Percentiles rank a stretch among this genome's conserved stretches.
phyloP scores from a whole-genome alignment of 2,329 filamentous ascomycete species.

The Stromatinia cepivora region DNA sequence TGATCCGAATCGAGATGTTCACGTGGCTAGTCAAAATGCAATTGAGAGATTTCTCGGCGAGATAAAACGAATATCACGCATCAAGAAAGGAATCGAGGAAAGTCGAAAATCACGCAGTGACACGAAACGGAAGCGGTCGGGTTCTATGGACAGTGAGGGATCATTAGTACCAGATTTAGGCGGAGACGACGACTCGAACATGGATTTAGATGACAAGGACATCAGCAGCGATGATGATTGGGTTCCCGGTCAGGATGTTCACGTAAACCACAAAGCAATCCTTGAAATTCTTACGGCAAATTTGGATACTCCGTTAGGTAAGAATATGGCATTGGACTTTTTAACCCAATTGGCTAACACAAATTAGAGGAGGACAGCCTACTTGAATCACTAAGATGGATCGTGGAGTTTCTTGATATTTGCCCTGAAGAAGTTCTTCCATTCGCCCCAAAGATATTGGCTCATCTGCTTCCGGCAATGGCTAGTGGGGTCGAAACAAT shows the following conservation, averaged over 20 bases:
- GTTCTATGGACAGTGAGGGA: constrained; percentile 66
- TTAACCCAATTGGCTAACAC: constrained; percentile 26
- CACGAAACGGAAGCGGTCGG: constrained; percentile 67
- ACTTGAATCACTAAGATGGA: constrained; percentile 88
- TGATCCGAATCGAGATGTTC: constrained; percentile 90
- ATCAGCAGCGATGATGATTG: constrained; percentile 82
- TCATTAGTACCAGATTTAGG: constrained; percentile 56
- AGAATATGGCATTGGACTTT: constrained; percentile 28
- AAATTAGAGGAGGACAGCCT: constrained; percentile 81
- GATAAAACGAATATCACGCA: constrained; percentile 88
- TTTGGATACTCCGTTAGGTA: constrained; percentile 78
- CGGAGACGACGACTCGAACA: constrained; percentile 59
- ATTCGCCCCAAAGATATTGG: constrained; percentile 89
- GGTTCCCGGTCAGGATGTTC: constrained; percentile 95
- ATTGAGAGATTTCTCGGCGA: constrained; percentile 89
- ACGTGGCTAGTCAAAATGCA: constrained; percentile 84
- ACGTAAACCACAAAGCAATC: constrained; percentile 89
- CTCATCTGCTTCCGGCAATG: constrained; percentile 90
- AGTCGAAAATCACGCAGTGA: constrained; percentile 67
- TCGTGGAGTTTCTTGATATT: constrained; percentile 94
- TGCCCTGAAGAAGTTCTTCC: constrained; percentile 94
- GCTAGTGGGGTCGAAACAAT: constrained; percentile 89
- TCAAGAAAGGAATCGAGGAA: constrained; percentile 90
- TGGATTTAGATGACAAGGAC: constrained; percentile 57
- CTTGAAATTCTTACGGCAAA: constrained; percentile 89